These are phyloP conservation scores for Zygnema circumcarinatum DNA, from an alignment of 139 green algal genomes.

Conservation along the genomic window DNA sequence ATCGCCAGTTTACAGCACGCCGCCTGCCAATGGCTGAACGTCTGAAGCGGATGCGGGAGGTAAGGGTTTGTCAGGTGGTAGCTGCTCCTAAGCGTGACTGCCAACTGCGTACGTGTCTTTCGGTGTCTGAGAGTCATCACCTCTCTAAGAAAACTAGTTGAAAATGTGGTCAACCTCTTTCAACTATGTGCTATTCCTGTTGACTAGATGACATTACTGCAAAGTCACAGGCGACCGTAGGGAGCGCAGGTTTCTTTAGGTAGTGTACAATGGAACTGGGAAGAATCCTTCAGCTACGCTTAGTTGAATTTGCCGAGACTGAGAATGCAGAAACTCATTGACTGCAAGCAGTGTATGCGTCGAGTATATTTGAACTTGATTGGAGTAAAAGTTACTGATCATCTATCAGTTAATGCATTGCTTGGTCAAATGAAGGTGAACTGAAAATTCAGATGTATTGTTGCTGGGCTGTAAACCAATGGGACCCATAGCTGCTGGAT, in stretches of 20 bases:
- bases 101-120: neutral
- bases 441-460: conserved; percentile 1
- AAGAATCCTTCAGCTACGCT: neutral
- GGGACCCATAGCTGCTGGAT: conserved; percentile 12
- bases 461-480: neutral
- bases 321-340: neutral
- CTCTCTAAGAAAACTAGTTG: neutral
- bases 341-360: neutral
- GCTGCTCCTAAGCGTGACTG: neutral
- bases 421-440: neutral
- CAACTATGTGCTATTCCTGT: neutral
- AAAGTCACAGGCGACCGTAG: too few species aligned
- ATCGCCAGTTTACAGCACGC: neutral
- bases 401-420: neutral
- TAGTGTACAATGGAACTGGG: too few species aligned
- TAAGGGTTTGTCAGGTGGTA: neutral
- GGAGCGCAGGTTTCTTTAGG: too few species aligned
- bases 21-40: neutral
- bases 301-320: neutral
- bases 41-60: neutral
- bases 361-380: neutral
- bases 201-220: neutral
- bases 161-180: neutral
- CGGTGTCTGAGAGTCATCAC: neutral
- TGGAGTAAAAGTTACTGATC: neutral